Evolutionary conservation across 768 basidiomycete species (phyloP).

Genomic region (Pholiota molesta): DNA sequence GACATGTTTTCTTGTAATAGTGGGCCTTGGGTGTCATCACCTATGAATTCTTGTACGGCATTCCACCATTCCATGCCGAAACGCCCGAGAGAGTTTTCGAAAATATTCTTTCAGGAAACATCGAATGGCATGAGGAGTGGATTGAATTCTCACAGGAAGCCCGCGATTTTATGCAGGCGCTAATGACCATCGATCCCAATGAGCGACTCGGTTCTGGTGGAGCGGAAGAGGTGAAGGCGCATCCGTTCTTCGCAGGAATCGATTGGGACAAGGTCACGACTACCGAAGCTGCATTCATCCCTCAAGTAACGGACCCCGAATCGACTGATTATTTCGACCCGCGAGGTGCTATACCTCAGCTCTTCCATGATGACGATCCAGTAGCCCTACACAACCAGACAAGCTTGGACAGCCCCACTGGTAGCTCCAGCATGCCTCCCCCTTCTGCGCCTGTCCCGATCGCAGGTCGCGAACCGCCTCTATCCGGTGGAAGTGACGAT

Average conservation of each 20-base stretch:
- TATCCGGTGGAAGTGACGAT: conserved; percentile 76
- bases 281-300: conserved; percentile 92
- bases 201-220: conserved; percentile 85
- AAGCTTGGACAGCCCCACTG: conserved; percentile 48
- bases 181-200: conserved; percentile 80
- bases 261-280: conserved; percentile 93
- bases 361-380: conserved; percentile 90
- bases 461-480: conserved; percentile 39
- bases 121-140: conserved; percentile 97
- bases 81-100: conserved; percentile 98
- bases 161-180: conserved; percentile 85
- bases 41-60: conserved; percentile 96
- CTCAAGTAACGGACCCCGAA: conserved; percentile 93
- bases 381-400: conserved; percentile 54
- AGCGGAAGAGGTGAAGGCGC: conserved; percentile 89
- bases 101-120: conserved; percentile 91
- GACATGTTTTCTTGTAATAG: conserved; percentile 44
- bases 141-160: conserved; percentile 85
- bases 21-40: conserved; percentile 99
- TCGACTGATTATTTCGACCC: conserved; percentile 99
- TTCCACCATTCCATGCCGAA: conserved; percentile 97
- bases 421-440: conserved; percentile 43
- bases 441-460: conserved; percentile 46
- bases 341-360: conserved; percentile 86
- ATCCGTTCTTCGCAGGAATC: conserved; percentile 88